Evolutionary conservation across 2,329 filamentous ascomycete genomes (phyloP).

Genomic region (Pseudogymnoascus sp.): DNA sequence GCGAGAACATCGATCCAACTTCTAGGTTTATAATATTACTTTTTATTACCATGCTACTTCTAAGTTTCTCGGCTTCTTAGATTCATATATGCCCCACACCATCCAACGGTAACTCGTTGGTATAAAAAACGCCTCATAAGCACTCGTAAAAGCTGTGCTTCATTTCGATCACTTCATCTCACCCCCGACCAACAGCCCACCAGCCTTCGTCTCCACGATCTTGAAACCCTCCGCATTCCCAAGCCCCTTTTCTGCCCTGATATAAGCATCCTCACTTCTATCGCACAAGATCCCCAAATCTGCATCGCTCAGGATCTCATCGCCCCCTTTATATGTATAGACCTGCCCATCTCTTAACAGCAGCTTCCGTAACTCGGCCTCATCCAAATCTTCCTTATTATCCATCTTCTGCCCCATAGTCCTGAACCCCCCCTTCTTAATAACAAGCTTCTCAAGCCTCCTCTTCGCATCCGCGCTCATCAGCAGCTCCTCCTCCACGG

Average conservation of each 20-base stretch:
- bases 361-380: constrained; percentile 52
- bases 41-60: background rate
- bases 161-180: constrained; percentile 16
- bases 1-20: no score
- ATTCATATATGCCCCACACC: background rate
- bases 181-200: constrained; percentile 22
- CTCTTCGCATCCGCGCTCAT: constrained; percentile 87
- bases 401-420: constrained; percentile 56
- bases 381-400: constrained; percentile 40
- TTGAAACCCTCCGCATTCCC: constrained; percentile 65
- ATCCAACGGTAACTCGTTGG: background rate
- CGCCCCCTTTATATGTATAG: constrained; percentile 49
- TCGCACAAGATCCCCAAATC: constrained; percentile 77
- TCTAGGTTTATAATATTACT: background rate
- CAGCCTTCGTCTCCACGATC: constrained; percentile 70
- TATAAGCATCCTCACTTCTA: constrained; percentile 52
- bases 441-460: constrained; percentile 86
- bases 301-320: constrained; percentile 61
- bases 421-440: constrained; percentile 82
- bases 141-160: background rate
- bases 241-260: constrained; percentile 67
- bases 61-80: background rate
- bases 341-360: constrained; percentile 65
- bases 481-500: constrained; percentile 81
- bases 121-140: background rate